phyloP scores from a whole-genome alignment of 1,284 basidiomycete genomes.

The Heterobasidion parviporum region DNA sequence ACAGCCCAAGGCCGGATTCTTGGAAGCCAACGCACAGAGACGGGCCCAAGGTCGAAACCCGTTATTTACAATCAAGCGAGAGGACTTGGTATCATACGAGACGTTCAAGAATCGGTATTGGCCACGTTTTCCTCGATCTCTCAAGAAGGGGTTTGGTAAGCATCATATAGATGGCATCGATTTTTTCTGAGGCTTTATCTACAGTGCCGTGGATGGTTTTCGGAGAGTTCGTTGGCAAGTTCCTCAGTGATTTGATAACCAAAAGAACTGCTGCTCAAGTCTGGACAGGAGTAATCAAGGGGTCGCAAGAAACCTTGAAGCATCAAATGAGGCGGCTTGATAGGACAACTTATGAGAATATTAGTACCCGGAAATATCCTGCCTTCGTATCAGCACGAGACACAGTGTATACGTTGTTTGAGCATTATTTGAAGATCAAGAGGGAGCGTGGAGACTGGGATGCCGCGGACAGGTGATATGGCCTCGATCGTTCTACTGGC shows the following conservation, averaged over 20 bases:
- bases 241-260: background rate
- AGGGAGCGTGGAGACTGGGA: conserved; percentile 40
- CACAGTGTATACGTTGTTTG: conserved; percentile 47
- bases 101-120: conserved; percentile 51
- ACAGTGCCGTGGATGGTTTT: conserved; percentile 57
- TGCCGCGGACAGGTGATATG: conserved; percentile 50
- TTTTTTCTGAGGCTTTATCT: background rate
- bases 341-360: conserved; percentile 32
- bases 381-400: conserved; percentile 44
- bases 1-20: background rate
- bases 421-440: conserved; percentile 43
- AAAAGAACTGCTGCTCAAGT: background rate
- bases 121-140: conserved; percentile 48
- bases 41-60: conserved; percentile 6
- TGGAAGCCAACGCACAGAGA: background rate
- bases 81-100: conserved; percentile 36
- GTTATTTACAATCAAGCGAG: conserved; percentile 19
- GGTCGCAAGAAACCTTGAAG: conserved; percentile 43
- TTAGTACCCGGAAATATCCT: conserved; percentile 44
- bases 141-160: conserved; percentile 51
- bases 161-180: background rate
- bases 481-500: background rate
- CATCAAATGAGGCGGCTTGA: conserved; percentile 32
- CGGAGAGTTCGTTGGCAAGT: conserved; percentile 57
- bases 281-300: conserved; percentile 54